Conservation (phyloP, 805 yeast genomes). For the Grigorovia transvaalensis region DNA sequence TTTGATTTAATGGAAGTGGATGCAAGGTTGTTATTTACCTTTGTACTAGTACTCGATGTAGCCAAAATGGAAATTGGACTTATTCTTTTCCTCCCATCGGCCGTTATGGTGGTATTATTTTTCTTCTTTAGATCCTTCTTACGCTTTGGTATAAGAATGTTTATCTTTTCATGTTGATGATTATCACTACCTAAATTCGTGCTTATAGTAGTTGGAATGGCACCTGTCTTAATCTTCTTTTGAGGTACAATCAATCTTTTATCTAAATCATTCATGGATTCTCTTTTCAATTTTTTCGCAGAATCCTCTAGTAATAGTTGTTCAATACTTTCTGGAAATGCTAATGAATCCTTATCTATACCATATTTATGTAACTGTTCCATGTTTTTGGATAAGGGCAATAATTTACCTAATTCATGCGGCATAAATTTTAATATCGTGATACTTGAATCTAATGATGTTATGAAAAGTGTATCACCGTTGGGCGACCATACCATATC, state of each 20-base stretch:
- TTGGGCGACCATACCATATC: slow-evolving; percentile 84
- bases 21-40: neutral
- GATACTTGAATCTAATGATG: slow-evolving; percentile 80
- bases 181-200: neutral
- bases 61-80: slow-evolving; percentile 55
- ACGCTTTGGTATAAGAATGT: slow-evolving; percentile 23
- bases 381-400: slow-evolving; percentile 57
- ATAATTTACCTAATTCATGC: slow-evolving; percentile 50
- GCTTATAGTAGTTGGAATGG: neutral
- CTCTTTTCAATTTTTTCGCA: slow-evolving; percentile 33
- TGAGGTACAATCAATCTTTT: slow-evolving; percentile 4
- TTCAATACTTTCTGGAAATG: slow-evolving; percentile 77
- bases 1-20: neutral
- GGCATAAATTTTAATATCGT: slow-evolving; percentile 54
- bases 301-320: slow-evolving; percentile 67
- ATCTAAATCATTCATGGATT: slow-evolving; percentile 6
- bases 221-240: too few relatives aligned
- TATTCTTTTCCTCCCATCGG: slow-evolving; percentile 68
- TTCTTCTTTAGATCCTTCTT: slow-evolving; percentile 17
- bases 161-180: slow-evolving; percentile 6
- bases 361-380: slow-evolving; percentile 75
- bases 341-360: slow-evolving; percentile 72
- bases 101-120: slow-evolving; percentile 51
- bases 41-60: neutral
- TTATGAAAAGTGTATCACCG: slow-evolving; percentile 61